Evolutionary conservation across 108 stramenopile genomes (phyloP).

Genomic region (Bacterosira constricta): DNA sequence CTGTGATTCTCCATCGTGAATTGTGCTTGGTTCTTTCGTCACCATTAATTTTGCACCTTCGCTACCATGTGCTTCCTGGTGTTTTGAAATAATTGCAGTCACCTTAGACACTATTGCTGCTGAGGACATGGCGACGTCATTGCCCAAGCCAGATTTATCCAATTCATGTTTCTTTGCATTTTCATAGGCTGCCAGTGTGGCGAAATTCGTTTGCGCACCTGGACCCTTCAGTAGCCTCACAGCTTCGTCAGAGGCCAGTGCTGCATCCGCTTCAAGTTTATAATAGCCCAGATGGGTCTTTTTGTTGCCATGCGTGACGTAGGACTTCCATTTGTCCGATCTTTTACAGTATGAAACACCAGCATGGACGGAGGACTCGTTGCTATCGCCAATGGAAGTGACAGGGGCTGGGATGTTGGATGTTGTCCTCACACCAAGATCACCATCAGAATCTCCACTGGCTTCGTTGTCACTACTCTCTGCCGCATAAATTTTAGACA

Average conservation of each 20-base stretch:
- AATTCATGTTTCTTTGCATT: no score
- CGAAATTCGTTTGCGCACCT: no score
- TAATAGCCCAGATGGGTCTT: background rate
- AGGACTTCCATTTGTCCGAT: background rate
- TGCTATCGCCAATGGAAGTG: background rate
- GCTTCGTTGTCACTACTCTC: background rate
- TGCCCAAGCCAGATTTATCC: no score
- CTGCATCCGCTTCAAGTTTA: slow-evolving; percentile 4
- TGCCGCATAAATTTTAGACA: background rate
- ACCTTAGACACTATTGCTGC: no score
- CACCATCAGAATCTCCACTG: background rate
- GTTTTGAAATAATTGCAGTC: no score
- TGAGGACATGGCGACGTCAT: no score
- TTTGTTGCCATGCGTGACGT: background rate
- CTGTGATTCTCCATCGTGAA: no score
- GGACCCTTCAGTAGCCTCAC: no score
- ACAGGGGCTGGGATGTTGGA: background rate
- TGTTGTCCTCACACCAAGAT: background rate
- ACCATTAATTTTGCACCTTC: no score
- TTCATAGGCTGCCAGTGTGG: no score
- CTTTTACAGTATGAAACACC: background rate
- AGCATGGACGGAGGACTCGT: background rate
- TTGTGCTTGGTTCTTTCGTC: no score
- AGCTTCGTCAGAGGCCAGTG: slow-evolving; percentile 2
- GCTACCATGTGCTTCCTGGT: no score